phyloP scores from a whole-genome alignment of 148 eudicot species.

The Rhododendron ovatum region DNA sequence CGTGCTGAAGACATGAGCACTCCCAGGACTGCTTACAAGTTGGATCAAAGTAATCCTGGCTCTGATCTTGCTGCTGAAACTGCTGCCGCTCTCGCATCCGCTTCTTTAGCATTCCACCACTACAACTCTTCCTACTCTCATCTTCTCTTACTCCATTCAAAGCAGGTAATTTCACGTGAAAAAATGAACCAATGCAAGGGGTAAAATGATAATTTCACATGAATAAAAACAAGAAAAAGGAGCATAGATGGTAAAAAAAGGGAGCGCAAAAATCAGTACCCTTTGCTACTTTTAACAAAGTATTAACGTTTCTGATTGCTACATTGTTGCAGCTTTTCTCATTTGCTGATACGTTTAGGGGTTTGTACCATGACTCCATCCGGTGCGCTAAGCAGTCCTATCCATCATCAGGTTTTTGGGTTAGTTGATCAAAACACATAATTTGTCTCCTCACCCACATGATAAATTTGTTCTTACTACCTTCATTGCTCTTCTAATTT shows the following conservation, averaged over 20 bases:
- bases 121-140: slow-evolving; percentile 74
- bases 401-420: slow-evolving; percentile 70
- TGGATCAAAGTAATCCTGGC: slow-evolving; percentile 59
- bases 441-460: neutral
- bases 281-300: neutral
- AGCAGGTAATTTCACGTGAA: slow-evolving; percentile 36
- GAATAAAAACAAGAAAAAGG: too few species aligned
- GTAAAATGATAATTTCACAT: too few species aligned
- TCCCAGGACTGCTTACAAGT: slow-evolving; percentile 56
- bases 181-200: neutral
- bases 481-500: neutral
- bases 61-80: slow-evolving; percentile 91
- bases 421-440: slow-evolving; percentile 19
- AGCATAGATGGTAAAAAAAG: too few species aligned
- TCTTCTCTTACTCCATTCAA: slow-evolving; percentile 60
- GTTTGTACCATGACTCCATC: slow-evolving; percentile 61
- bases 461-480: neutral
- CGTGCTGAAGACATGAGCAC: slow-evolving; percentile 85
- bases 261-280: too few species aligned
- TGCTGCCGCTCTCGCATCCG: slow-evolving; percentile 90
- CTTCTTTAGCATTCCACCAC: slow-evolving; percentile 62
- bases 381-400: slow-evolving; percentile 45
- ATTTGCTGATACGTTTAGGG: slow-evolving; percentile 76
- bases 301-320: neutral
- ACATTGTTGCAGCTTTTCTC: slow-evolving; percentile 61